Evolutionary conservation across 768 basidiomycete species (phyloP).

Genomic region (Tricholoma flavovirens): DNA sequence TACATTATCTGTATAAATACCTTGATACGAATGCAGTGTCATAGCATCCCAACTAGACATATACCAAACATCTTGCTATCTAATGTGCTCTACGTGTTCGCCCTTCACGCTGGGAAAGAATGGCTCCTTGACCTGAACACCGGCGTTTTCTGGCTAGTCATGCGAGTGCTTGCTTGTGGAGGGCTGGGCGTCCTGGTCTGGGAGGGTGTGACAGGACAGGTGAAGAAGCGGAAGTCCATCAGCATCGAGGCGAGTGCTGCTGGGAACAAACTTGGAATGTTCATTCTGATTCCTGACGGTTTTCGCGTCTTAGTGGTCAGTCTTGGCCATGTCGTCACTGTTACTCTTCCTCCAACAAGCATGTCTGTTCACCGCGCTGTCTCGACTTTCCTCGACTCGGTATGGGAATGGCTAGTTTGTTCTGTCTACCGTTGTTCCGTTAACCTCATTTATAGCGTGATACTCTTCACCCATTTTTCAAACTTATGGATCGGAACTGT

Average conservation of each 20-base stretch:
- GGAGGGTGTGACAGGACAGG: slow-evolving; percentile 50
- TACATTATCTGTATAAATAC: slow-evolving; percentile 3
- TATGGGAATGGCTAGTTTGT: slow-evolving; percentile 25
- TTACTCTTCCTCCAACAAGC: slow-evolving; percentile 65
- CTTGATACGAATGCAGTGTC: slow-evolving; percentile 16
- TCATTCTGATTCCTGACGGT: slow-evolving; percentile 1
- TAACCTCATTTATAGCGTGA: slow-evolving; percentile 43
- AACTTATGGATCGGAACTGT: slow-evolving; percentile 58
- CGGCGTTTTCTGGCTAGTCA: slow-evolving; percentile 71
- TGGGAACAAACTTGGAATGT: slow-evolving; percentile 2
- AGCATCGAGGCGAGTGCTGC: slow-evolving; percentile 1
- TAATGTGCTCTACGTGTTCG: slow-evolving; percentile 58
- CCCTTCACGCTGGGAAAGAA: slow-evolving; percentile 60
- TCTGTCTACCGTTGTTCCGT: slow-evolving; percentile 1
- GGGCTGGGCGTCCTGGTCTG: slow-evolving; percentile 59
- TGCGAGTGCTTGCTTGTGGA: slow-evolving; percentile 68
- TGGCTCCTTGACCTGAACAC: slow-evolving; percentile 61
- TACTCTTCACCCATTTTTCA: slow-evolving; percentile 67
- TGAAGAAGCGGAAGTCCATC: slow-evolving; percentile 47
- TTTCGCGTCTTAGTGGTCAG: slow-evolving; percentile 52
- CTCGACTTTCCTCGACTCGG: slow-evolving; percentile 63
- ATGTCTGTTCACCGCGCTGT: slow-evolving; percentile 62
- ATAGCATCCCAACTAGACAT: slow-evolving; percentile 47
- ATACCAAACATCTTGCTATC: slow-evolving; percentile 54
- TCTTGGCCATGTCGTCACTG: slow-evolving; percentile 60